Base-by-base conservation (phyloP, 257 asterid genomes). In the Primulina tabacum region DNA sequence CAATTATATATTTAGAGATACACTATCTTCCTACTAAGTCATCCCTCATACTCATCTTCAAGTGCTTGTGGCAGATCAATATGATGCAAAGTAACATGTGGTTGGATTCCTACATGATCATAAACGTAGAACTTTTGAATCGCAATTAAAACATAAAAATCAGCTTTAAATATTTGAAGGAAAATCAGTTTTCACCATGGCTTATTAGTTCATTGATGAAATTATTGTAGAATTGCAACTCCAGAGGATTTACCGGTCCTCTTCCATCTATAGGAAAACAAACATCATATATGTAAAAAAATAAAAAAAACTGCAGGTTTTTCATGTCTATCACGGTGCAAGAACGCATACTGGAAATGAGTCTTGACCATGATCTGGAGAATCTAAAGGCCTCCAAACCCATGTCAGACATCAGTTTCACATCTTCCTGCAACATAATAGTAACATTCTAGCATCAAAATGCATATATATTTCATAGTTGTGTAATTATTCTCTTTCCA, bases 361-460 rank as follows among this genome's bases (percentile, higher is more conserved):
- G 74, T 68, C 87, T 79, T 28, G 84, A 79, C 82, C 84, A 82
- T 2, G 87, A 79, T 71, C 77, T 74, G 73, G 84, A 77, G 37
- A 77, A 55, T 71, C 82, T 62, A 26, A 71, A 77, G 7, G 82
- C 82, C 58, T 77, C 84, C 75, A 82, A 64, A 32, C 80, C 80
- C 43, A 55, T 72, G 16, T 77, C 82, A 11, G 33, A 64, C 82
- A 82, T 76, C 63, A 82, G 68, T 68, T 43, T 72, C 40, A 82
- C 20, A 71, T 82, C 84, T 4, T 68, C 82, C 86, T 79, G 80
- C 43, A 73, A 67, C 10, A 28, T 0, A 35, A 21, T 10, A 16
- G 59, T 9, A 11, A 60, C 2, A 26, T 0, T 61, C 2, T 17
- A 11, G 6, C 5, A 28, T 7, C 18, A 35, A 6, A 55, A 62